Evolutionary conservation across 2,329 filamentous ascomycete genomes (phyloP), one percentile per base, ranked within the genome.

Genomic region (Talaromyces sp.): DNA sequence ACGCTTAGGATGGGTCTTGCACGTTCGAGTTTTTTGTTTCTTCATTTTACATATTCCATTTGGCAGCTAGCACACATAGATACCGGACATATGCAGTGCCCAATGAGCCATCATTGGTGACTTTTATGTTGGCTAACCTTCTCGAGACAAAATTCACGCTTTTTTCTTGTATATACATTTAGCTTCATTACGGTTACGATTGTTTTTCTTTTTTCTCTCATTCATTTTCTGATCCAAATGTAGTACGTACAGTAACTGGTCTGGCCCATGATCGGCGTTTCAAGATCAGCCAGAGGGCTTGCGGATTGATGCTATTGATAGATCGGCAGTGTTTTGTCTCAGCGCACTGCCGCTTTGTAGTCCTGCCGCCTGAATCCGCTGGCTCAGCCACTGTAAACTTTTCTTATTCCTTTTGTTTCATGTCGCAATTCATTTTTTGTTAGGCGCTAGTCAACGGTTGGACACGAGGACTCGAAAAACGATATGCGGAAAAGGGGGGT

Each of bases 11-110:
- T 62, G 56, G n/a, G 33, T 42, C 7, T 42, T 42, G 47, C 47
- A 23, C 23, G 33, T 36, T 30, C 14, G n/a, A 47, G 23, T 59
- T 50, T 57, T 54, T 59, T 47, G 14, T 53, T 59, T 58, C 55
- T 47, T 47, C 44, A 14, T 27, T 23, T 47, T 23, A 61, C 54
- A 57, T 61, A 54, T 31, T 36, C 16, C 42, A 14, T 31, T 53
- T 53, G 50, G 28, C 30, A 31, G 8, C 50, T 53, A 53, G 50
- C 30, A 53, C 30, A 50, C 56, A 58, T 58, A 58, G 33, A 47
- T 58, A 58, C 56, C 56, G 28, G 36, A 58, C 56, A 34, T 52
- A 52, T 31, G 50, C 50, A 31, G 50, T 31, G 12, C 18, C 12
- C 50, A 53, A 47, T 27, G 40, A 33, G 28, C 31, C 33, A 16